phyloP scores from a whole-genome alignment of 352 stramenopile species.

The Peronospora belbahrii region DNA sequence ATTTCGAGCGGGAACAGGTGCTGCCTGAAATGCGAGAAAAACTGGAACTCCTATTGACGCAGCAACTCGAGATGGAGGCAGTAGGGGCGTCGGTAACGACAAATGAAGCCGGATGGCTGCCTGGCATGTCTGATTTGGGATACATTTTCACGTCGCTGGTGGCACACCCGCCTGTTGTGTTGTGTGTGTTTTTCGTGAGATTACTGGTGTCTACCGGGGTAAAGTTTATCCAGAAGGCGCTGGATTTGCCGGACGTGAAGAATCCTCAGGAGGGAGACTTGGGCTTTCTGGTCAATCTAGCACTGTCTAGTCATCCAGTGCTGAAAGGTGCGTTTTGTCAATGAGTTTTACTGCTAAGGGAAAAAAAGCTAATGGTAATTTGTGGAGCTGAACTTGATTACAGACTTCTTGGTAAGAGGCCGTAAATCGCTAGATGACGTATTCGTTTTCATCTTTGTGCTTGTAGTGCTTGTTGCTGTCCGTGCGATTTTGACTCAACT shows the following conservation, averaged over 20 bases:
- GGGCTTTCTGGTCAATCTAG: constrained; percentile 56
- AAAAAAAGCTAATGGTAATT: neutral
- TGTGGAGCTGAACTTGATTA: constrained; percentile 1
- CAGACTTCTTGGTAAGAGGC: constrained; percentile 55
- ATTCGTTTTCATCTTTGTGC: constrained; percentile 65
- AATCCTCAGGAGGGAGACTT: constrained; percentile 57
- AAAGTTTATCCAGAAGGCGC: constrained; percentile 26
- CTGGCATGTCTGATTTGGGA: constrained; percentile 44
- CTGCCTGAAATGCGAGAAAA: constrained; percentile 30
- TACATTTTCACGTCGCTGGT: constrained; percentile 45
- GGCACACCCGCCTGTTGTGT: constrained; percentile 49
- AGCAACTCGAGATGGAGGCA: constrained; percentile 29
- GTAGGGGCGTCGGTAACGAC: constrained; percentile 6
- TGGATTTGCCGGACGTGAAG: constrained; percentile 56
- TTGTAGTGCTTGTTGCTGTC: constrained; percentile 41
- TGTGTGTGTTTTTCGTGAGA: constrained; percentile 53
- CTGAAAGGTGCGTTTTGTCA: constrained; percentile 43
- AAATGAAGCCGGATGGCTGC: constrained; percentile 30
- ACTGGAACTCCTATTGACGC: constrained; percentile 42
- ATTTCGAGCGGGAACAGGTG: constrained; percentile 65
- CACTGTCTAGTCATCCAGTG: constrained; percentile 42
- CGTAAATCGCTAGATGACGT: constrained; percentile 69
- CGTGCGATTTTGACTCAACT: constrained; percentile 36
- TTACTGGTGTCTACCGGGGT: constrained; percentile 38
- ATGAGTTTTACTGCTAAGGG: neutral